phyloP scores from a whole-genome alignment of 169 alveolate species.

The Theileria sp. region DNA sequence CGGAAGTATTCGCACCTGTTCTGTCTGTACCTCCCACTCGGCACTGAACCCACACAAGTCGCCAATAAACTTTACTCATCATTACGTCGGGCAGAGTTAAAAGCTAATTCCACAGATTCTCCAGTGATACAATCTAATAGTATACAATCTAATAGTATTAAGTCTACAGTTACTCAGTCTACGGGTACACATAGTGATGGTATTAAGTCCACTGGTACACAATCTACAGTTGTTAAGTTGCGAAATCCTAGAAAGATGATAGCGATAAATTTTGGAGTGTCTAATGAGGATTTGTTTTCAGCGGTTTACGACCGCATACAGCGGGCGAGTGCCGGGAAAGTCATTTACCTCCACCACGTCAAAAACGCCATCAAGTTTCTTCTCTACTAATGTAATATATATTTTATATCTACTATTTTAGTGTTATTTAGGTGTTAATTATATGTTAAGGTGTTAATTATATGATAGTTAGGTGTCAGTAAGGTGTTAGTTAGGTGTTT shows the following conservation, averaged over 20 bases:
- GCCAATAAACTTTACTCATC: slow-evolving; percentile 40
- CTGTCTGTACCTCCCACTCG: slow-evolving; percentile 22
- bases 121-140: too few species aligned
- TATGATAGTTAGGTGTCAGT: too few species aligned
- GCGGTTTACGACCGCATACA: slow-evolving; percentile 45
- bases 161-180: neutral
- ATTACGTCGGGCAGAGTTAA: slow-evolving; percentile 36
- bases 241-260: slow-evolving; percentile 13
- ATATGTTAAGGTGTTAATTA: too few species aligned
- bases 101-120: too few species aligned
- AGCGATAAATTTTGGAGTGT: slow-evolving; percentile 18
- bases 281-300: slow-evolving; percentile 17
- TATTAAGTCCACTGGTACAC: too few species aligned
- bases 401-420: too few species aligned
- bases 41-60: neutral
- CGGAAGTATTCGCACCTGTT: neutral
- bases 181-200: neutral
- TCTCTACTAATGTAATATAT: neutral
- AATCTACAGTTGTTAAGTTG: too few species aligned
- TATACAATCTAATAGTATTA: too few species aligned
- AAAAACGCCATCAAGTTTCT: neutral
- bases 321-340: slow-evolving; percentile 44
- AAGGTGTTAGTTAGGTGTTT: too few species aligned
- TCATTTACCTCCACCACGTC: slow-evolving; percentile 3
- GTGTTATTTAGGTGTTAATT: too few species aligned